Percentiles rank a stretch among this genome's conserved stretches.
Evolutionary conservation across 768 basidiomycete genomes (phyloP).

Genomic region (Boletellus ananiceps): DNA sequence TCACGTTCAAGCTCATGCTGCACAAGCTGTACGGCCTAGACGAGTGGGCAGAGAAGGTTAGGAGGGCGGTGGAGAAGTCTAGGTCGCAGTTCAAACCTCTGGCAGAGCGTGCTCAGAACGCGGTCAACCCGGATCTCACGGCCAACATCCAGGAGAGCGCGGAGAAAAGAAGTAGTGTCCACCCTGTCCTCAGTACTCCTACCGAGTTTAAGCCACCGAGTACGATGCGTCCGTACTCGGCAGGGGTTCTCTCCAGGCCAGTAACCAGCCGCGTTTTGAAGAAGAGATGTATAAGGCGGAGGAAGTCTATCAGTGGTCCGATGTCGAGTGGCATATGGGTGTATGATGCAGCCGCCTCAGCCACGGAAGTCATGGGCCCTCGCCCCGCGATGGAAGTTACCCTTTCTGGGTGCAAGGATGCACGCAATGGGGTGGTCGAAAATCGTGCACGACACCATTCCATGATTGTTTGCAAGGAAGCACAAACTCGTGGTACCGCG

Average conservation of each 20-base stretch:
- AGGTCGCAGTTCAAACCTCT: constrained; percentile 55
- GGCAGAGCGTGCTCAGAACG: constrained; percentile 32
- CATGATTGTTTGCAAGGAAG: constrained; percentile 18
- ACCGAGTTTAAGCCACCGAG: constrained; percentile 11
- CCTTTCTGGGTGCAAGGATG: constrained; percentile 7
- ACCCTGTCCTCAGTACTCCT: constrained; percentile 24
- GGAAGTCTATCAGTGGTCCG: constrained; percentile 40
- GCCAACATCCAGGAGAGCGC: constrained; percentile 11
- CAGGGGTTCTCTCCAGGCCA: constrained; percentile 3
- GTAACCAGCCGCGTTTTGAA: constrained; percentile 39
- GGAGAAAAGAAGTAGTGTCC: constrained; percentile 17
- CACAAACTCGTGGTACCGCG: constrained; percentile 2
- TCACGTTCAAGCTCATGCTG: constrained; percentile 65
- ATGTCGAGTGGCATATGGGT: constrained; percentile 39
- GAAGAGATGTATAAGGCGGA: constrained; percentile 51
- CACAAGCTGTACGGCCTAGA: constrained; percentile 59
- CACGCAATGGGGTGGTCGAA: neutral
- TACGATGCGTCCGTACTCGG: neutral
- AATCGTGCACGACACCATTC: constrained; percentile 25
- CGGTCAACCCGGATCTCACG: constrained; percentile 5
- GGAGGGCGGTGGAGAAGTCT: constrained; percentile 48
- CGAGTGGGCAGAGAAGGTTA: constrained; percentile 56
- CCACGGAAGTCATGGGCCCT: constrained; percentile 30
- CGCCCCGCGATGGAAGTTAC: constrained; percentile 21
- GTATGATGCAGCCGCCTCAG: constrained; percentile 48